Conservation (phyloP, 257 asterid species). For the Solanum tacnaense region DNA sequence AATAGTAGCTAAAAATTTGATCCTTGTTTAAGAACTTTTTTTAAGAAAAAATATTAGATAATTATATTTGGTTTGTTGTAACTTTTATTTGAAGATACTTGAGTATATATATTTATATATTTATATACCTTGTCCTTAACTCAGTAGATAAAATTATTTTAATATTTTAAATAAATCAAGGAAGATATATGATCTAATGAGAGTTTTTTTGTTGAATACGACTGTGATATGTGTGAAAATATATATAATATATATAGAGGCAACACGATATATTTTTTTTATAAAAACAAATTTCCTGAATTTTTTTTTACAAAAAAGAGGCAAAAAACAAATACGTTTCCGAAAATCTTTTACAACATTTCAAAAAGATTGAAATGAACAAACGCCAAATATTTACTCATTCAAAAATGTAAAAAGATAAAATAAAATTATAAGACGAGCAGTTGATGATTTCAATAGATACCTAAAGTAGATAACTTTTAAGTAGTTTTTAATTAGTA, state of each 20-base stretch:
- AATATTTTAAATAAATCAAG: background rate
- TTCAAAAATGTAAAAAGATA: background rate
- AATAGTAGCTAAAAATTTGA: background rate
- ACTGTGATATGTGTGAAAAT: background rate
- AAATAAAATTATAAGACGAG: background rate
- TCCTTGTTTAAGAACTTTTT: background rate
- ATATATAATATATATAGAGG: background rate
- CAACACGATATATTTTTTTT: too few species aligned
- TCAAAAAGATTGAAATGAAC: background rate
- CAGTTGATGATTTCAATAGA: background rate
- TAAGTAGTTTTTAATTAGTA: background rate
- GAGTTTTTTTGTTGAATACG: too few species aligned
- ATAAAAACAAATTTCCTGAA: too few species aligned
- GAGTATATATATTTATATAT: background rate
- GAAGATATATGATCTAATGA: background rate
- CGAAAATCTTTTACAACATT: too few species aligned
- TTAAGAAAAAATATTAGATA: background rate
- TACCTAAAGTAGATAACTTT: background rate
- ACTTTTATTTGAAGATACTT: background rate
- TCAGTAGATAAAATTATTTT: background rate
- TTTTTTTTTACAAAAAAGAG: too few species aligned
- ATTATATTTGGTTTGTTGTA: background rate
- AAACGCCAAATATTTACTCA: background rate
- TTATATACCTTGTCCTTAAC: background rate
- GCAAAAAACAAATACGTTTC: background rate